Percentiles rank a stretch among this genome's conserved stretches.
These are phyloP conservation scores for Mortierella polycephala DNA, from an alignment of 371 early-diverging fungal genomes.

Conservation along the genomic window DNA sequence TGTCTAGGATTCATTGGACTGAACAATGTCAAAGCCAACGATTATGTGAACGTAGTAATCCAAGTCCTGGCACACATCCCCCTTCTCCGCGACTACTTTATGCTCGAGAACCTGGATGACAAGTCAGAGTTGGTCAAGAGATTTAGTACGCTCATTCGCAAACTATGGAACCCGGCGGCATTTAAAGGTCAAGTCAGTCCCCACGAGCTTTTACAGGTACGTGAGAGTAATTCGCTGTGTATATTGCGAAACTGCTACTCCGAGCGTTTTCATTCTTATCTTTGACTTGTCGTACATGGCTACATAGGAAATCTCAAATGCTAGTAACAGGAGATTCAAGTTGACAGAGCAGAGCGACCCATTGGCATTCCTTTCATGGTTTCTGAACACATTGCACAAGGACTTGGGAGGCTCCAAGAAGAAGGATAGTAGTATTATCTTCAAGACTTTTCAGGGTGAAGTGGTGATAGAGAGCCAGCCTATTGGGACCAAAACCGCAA, in stretches of 20 bases:
- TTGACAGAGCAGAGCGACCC: constrained; percentile 89
- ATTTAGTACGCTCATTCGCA: constrained; percentile 85
- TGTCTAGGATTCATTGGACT: constrained; percentile 89
- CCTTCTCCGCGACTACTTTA: constrained; percentile 87
- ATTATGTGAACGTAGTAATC: constrained; percentile 94
- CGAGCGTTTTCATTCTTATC: not conserved
- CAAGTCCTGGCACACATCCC: constrained; percentile 93
- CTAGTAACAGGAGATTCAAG: constrained; percentile 85
- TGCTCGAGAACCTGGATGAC: constrained; percentile 72
- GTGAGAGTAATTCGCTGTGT: not conserved
- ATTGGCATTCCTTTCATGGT: constrained; percentile 93
- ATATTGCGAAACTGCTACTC: not conserved
- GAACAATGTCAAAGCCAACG: constrained; percentile 96
- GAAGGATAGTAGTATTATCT: constrained; percentile 78
- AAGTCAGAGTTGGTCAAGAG: constrained; percentile 73
- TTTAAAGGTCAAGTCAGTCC: constrained; percentile 98
- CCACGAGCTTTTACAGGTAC: constrained; percentile 91
- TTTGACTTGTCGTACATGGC: too few relatives aligned
- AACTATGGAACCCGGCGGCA: constrained; percentile 94
- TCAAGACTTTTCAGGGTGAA: constrained; percentile 88
- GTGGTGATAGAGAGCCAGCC: constrained; percentile 77
- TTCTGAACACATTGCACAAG: constrained; percentile 88
- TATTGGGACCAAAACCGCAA: constrained; percentile 57
- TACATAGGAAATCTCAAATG: constrained; percentile 81
- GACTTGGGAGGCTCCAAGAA: constrained; percentile 88